Percentiles rank a stretch among this genome's conserved stretches.
Evolutionary conservation across 129 eudicot genomes (phyloP).

Genomic region (Logfia minima): DNA sequence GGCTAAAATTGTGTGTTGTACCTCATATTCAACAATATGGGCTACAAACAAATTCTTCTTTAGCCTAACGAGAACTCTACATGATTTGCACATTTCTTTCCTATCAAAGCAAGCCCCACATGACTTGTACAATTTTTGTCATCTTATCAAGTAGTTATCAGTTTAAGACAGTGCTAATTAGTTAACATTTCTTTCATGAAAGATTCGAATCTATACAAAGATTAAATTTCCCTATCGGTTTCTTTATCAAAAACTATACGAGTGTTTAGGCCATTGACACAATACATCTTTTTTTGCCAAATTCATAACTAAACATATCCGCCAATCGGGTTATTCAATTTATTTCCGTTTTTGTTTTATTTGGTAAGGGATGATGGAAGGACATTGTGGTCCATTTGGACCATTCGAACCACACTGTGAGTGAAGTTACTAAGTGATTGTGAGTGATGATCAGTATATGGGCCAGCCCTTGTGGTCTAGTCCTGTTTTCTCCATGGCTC

Average conservation of each 20-base stretch:
- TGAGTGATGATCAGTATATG: constrained; percentile 27
- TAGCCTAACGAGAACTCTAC: constrained; percentile 1
- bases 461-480: constrained; percentile 29
- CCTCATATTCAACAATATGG: not conserved
- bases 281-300: not conserved
- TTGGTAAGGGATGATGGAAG: constrained; percentile 23
- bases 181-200: not conserved
- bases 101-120: constrained; percentile 7
- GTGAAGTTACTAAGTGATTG: constrained; percentile 27
- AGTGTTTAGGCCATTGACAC: not conserved
- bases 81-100: not conserved
- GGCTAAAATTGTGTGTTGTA: not conserved
- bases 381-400: constrained; percentile 35
- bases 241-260: constrained; percentile 1
- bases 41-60: constrained; percentile 13
- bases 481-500: constrained; percentile 20
- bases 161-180: not conserved
- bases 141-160: not conserved
- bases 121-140: not conserved
- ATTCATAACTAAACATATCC: constrained; percentile 1
- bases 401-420: constrained; percentile 30
- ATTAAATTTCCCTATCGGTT: not conserved
- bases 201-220: no score
- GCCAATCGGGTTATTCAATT: not conserved
- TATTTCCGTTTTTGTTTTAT: constrained; percentile 1